Base-by-base conservation (phyloP, 805 yeast genomes). In the Cyberlindnera xylosilytica region DNA sequence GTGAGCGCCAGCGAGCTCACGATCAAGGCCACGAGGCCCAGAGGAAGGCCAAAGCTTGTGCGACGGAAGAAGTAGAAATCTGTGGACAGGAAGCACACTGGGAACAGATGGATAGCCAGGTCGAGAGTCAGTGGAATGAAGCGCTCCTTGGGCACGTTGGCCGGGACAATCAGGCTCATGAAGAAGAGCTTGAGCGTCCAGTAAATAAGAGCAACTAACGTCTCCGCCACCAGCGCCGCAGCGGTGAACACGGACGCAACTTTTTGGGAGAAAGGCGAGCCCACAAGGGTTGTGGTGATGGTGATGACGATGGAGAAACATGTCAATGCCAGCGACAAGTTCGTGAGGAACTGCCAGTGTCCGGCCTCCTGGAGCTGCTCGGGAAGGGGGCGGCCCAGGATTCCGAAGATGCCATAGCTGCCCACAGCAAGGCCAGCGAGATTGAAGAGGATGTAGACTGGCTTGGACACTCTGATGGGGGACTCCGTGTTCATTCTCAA, bases 261-360 rank as follows among this genome's bases (percentile, higher is more conserved):
- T 4, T 20, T 20, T 6, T 15, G 9, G 27, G 18, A 7, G 17
- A 13, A 9, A 4, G 9, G 26, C 13, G 26, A 6, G 4, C 23
- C 28, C n/a, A 31, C 59, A 28, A 51, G 69, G 76, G 34, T 72
- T 64, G 10, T 61, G 15, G 20, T 68, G 50, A 18, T 75, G 75
- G 28, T 71, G 32, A 13, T 54, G 34, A 44, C 68, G 70, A 46
- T 73, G 70, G 34, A 43, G 4, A 71, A 43, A 9, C 78, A 50
- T 2, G 85, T 72, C 15, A 73, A 54, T 2, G 63, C 54, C 24
- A 82, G 68, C 8, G 83, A 74, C n/a, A 83, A 53, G 56, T 82
- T 83, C 4, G 93, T 85, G 38, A 84, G 66, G 57, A 85, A 85
- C 56, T 85, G 91, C 63, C 72, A 73, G 44, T 77, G 84, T 2